Base-by-base conservation (phyloP, 1,284 basidiomycete species). In the Dichomitus squalens region DNA sequence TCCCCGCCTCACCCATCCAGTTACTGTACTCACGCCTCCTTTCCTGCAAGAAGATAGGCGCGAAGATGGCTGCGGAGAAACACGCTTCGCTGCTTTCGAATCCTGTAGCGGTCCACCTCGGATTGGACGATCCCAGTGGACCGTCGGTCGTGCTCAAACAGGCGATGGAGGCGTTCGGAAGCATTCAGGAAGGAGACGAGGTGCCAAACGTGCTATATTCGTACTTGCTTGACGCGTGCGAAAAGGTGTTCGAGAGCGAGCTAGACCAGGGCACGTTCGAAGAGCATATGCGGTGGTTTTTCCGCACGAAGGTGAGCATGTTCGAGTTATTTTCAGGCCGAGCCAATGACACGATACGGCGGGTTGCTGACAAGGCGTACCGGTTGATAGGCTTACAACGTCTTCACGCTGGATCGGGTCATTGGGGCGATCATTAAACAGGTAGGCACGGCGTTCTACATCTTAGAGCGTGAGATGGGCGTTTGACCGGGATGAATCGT, bases 221-320 rank as follows among this genome's bases (percentile, higher is more conserved):
- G 74, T 95, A 96, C 68, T 81, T 97, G 46, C 79, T 98, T 43
- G 93, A 91, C 60, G 88, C 94, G n/a, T 93, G 92, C 71, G 95
- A 97, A 75, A 93, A 93, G 77, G 74, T 97, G 49, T 98, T 98
- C 69, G 93, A 95, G 68, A 90, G 85, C 59, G 95, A 98, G 69
- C 81, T 98, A 61, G 96, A 98, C 73, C 91, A 90, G 68, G 78
- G 82, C 29, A 87, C 88, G 18, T 98, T 95, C 69, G 97, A 99
- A 72, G 96, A 99, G 72, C 92, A 94, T 66, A 87, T 97, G 82
- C 80, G 97, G 58, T 94, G 93, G 85, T 96, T 99, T 83, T 98
- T 96, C 78, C 93, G 95, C 33, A 96, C 89, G 64, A 92, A 95
- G 80, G 95, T 95, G 66, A 40, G 49, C 49, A 35, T 4, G n/a